Evolutionary conservation across 192 early-diverging fungal genomes (phyloP), one percentile per base, ranked within the genome.

Genomic region (Coemansia sp.): DNA sequence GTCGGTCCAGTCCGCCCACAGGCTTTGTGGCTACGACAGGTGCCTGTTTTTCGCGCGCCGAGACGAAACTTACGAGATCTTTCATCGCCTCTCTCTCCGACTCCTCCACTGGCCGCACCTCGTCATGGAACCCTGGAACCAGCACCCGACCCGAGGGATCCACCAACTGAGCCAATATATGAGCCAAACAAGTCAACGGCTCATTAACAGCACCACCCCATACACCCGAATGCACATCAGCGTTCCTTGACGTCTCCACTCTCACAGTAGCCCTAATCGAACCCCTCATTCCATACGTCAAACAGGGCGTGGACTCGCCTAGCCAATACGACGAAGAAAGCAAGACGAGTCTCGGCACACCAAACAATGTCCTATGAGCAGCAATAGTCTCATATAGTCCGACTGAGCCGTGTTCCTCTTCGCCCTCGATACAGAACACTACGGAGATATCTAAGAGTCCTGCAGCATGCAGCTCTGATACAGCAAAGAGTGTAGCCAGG

Each of bases 211-310:
- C 90, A 11, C 91, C 91, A 66, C 91, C 91, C 75, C 89, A 88
- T 22, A 93, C 88, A 24, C 91, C 91, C 41, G 91, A 88, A 69
- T 93, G 92, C 27, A 92, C 84, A 65, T 93, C 92, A n/a, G 87
- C 83, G 18, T 78, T 62, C 38, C 80, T 65, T 13, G 75, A 57
- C 67, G 74, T 70, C 73, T 72, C 76, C 57, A 90, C 75, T 31
- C 79, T 68, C 46, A 93, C 52, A 11, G 79, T 87, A 22, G 92
- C 89, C 27, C 88, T 86, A 46, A 93, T 90, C 1, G 92, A 87
- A 11, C 92, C 92, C 46, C 92, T 89, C 72, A 93, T 80, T 13
- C 92, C 92, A 73, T 93, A 93, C 7, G 91, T 93, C 66, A 93
- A 65, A 70, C 92, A 93, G 12, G 92, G 92, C 12, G 87, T 87